Base-by-base conservation (phyloP, 805 yeast species). In the Pichia deserticola region DNA sequence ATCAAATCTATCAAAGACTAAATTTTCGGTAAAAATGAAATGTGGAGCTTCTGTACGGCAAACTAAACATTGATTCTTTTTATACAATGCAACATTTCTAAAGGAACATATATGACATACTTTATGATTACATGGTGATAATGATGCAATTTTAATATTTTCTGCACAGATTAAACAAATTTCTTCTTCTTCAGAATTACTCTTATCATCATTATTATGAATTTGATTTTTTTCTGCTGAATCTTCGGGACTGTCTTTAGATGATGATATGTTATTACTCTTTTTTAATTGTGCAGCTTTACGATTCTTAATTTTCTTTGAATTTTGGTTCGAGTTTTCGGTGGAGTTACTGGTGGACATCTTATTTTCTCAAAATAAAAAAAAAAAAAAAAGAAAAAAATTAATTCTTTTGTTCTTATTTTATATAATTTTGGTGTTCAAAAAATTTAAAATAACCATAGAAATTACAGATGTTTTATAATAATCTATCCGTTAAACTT, bases 81-180 rank as follows among this genome's bases (percentile, higher is more conserved):
- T 74, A 66, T 85, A 89, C 13, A 92, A 68, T 0, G 89, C 90
- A 41, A 97, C 72, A 60, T 89, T 89, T 55, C 97, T 75, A 55
- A 92, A 77, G 0, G 88, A 73, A 70, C 99, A 93, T 42, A 64
- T 68, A 61, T 89, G 87, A 65, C 99, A 93, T 0, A 89, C 81
- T 35, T 73, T 76, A 63, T 93, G 98, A 58, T 83, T 81, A 66
- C 99, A 93, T 0, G 89, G 86, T 1, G 93, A 77, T 9, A 86
- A 60, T 0, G 95, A 88, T 3, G 82, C 80, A 57, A 74, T 77
- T n/a, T 58, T 56, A 30, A 89, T 73, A 33, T 70, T 70, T 42
- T 86, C 84, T 0, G 97, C 93, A 70, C 99, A 93, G 50, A 93
- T 86, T 27, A 89, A 68, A 73, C 97, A 90, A 34, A 67, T 60